Percentiles rank a stretch among this genome's conserved stretches.
phyloP scores from a whole-genome alignment of 2,329 filamentous ascomycete species.

The Talaromyces sp. region DNA sequence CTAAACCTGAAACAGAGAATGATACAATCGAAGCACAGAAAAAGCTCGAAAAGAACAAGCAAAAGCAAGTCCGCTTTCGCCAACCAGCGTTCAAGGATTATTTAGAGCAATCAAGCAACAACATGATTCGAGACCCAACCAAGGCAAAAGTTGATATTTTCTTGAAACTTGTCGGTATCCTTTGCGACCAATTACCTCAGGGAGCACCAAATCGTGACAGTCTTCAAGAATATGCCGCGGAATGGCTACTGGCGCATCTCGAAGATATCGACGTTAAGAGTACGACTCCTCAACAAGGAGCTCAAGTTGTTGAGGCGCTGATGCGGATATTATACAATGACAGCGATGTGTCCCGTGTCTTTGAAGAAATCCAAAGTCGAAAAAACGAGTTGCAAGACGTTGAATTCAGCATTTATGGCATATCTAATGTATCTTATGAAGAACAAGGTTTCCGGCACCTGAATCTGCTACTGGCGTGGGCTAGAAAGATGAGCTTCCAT shows the following conservation, averaged over 20 bases:
- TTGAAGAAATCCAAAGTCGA: background rate
- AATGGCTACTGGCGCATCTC: background rate
- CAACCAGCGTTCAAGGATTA: constrained; percentile 10
- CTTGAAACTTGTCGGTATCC: background rate
- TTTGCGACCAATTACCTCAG: constrained; percentile 6
- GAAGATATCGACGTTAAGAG: background rate
- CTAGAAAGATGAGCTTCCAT: constrained; percentile 12
- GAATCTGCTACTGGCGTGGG: constrained; percentile 1
- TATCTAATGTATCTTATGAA: background rate
- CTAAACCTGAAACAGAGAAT: background rate
- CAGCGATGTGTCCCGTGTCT: background rate
- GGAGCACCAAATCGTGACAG: background rate
- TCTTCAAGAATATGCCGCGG: constrained; percentile 7
- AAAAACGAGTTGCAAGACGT: background rate
- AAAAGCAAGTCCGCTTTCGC: constrained; percentile 3
- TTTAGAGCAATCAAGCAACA: constrained; percentile 3
- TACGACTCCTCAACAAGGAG: constrained; percentile 6
- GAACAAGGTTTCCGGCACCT: background rate
- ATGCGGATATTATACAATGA: constrained; percentile 4
- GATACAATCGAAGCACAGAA: background rate
- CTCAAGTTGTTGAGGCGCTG: constrained; percentile 2
- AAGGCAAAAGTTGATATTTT: constrained; percentile 5
- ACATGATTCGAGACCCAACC: constrained; percentile 2
- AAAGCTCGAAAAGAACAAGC: background rate
- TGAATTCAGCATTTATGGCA: background rate